Base-by-base conservation (phyloP, 371 early-diverging fungal species). In the Mortierella sp. region DNA sequence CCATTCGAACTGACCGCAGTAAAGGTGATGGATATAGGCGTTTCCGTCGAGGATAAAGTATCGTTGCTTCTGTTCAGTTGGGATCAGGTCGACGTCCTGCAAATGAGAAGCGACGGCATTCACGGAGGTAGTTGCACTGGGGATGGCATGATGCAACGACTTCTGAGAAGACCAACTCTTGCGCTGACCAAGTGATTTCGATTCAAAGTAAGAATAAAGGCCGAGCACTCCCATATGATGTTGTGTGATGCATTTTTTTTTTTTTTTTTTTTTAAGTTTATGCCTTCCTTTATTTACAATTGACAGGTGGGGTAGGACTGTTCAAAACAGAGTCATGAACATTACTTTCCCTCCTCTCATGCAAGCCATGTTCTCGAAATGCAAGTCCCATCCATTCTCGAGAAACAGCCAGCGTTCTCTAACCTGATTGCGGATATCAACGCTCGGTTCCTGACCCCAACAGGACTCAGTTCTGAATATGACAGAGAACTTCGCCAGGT, bases 31-130 rank as follows among this genome's bases (percentile, higher is more conserved):
- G 16, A 88, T 86, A 78, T 87, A 90, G 4, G 91, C 91, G 67
- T 89, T 89, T 61, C 91, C 91, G 61, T 90, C 91, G 21, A 90
- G 64, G 21, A 90, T 82, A 67, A 89, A 88, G 22, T 72, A 75
- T 2, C 81, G 72, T 13, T 33, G 47, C 43, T n/a, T 63, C 16
- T n/a, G 21, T 45, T 21, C 22, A 33, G 59, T n/a, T 0, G 38
- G 19, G 21, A n/a, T 59, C 59, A 38, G 50, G 47, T 40, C 28
- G 36, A 13, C 24, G 47, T 63, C 24, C 28, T 28, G 21, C 45
- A 11, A 32, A 45, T 24, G 21, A 63, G 55, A 55, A 55, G 59
- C 10, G 21, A 15, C n/a, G 8, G 2, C 43, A 45, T 62, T 57
- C 47, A 21, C 8, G 15, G 48, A 50, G 2, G 28, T 24, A 9